Evolutionary conservation across 2,329 filamentous ascomycete species (phyloP).

Genomic region (Pseudopithomyces chartarum): DNA sequence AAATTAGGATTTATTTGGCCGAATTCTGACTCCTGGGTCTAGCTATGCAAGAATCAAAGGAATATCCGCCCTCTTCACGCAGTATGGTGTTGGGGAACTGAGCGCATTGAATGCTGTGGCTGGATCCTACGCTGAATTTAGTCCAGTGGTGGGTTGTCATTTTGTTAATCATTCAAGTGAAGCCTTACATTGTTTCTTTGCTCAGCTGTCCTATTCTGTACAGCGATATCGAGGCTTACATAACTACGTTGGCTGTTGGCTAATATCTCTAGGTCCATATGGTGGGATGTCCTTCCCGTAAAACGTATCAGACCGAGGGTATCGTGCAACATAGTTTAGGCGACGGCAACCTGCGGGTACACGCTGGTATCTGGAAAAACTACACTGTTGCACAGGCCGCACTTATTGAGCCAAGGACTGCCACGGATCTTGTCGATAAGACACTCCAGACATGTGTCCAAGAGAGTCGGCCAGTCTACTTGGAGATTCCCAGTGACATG

Average conservation of each 20-base stretch:
- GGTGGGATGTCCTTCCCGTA: slow-evolving; percentile 56
- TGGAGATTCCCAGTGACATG: slow-evolving; percentile 61
- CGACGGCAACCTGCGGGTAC: slow-evolving; percentile 59
- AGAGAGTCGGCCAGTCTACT: slow-evolving; percentile 61
- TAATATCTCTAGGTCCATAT: slow-evolving; percentile 52
- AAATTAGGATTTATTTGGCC: too few relatives aligned
- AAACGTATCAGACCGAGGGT: slow-evolving; percentile 49
- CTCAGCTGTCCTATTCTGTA: neutral
- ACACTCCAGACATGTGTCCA: slow-evolving; percentile 56
- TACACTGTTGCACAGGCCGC: slow-evolving; percentile 57
- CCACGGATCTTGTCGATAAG: slow-evolving; percentile 57
- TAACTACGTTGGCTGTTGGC: neutral
- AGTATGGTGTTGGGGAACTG: slow-evolving; percentile 71
- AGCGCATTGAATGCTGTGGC: slow-evolving; percentile 75
- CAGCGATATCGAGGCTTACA: neutral
- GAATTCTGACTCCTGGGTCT: too few relatives aligned
- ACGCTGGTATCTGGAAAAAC: slow-evolving; percentile 55
- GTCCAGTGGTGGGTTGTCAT: slow-evolving; percentile 59
- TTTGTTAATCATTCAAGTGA: neutral
- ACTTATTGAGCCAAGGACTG: slow-evolving; percentile 51
- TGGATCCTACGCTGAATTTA: slow-evolving; percentile 72
- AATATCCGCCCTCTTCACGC: slow-evolving; percentile 72
- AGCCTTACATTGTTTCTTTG: neutral
- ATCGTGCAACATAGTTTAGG: slow-evolving; percentile 70
- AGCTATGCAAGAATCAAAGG: slow-evolving; percentile 56